A percentile compares a stretch with the other conserved stretches of the same genome.
Evolutionary conservation across 768 basidiomycete genomes (phyloP).

Genomic region (Trametes villosa): DNA sequence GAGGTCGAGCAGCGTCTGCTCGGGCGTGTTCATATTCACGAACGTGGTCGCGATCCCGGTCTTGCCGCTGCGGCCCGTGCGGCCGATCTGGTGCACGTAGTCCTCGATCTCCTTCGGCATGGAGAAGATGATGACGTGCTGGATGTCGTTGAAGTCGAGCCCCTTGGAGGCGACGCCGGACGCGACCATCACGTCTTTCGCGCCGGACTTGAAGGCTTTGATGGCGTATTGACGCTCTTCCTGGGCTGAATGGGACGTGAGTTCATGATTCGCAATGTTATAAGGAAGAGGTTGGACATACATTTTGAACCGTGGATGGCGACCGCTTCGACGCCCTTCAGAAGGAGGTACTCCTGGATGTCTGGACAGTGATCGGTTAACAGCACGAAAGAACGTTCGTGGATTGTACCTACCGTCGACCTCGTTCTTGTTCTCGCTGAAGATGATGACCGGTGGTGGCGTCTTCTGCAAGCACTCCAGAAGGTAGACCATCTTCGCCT

Average conservation of each 20-base stretch:
- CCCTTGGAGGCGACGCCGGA: constrained; percentile 98
- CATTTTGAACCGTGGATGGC: constrained; percentile 98
- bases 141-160: constrained; percentile 97
- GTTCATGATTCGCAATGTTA: background rate
- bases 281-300: constrained; percentile 42
- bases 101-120: constrained; percentile 99
- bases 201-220: constrained; percentile 95
- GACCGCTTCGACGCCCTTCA: constrained; percentile 98
- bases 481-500: constrained; percentile 99
- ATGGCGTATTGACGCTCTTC: constrained; percentile 99
- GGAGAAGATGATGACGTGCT: constrained; percentile 98
- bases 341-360: constrained; percentile 94
- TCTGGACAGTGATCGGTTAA: constrained; percentile 52
- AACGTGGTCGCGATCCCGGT: constrained; percentile 99
- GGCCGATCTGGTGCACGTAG: constrained; percentile 98
- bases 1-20: constrained; percentile 94
- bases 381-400: background rate
- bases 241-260: constrained; percentile 60
- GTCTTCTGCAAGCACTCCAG: constrained; percentile 98
- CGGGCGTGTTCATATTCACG: constrained; percentile 96
- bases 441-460: constrained; percentile 95
- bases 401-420: constrained; percentile 76
- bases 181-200: constrained; percentile 99
- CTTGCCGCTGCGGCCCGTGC: constrained; percentile 96
- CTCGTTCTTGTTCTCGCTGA: constrained; percentile 99